Evolutionary conservation across 345 rosid species (phyloP).

Genomic region (Dimocarpus longan): DNA sequence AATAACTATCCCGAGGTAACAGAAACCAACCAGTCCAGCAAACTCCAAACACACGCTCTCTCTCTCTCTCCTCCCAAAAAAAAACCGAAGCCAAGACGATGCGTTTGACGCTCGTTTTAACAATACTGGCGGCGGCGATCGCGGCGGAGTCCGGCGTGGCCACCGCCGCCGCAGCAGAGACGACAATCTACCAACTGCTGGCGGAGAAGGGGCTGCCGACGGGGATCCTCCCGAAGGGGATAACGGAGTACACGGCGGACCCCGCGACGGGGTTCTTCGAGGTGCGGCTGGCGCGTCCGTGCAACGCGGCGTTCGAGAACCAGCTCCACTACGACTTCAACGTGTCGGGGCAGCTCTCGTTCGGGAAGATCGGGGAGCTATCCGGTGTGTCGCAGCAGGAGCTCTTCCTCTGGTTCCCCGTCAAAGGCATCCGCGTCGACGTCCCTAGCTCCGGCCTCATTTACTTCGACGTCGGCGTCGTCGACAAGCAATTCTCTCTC

Average conservation of each 20-base stretch:
- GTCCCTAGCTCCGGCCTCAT: constrained; percentile 73
- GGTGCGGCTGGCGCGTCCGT: constrained; percentile 60
- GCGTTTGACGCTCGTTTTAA: not conserved
- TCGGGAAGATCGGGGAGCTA: constrained; percentile 62
- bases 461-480: constrained; percentile 83
- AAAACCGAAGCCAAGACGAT: not conserved
- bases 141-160: not conserved
- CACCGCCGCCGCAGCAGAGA: not conserved
- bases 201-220: constrained; percentile 63
- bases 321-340: constrained; percentile 80
- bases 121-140: constrained; percentile 12
- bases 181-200: constrained; percentile 51
- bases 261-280: constrained; percentile 53
- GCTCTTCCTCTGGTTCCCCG: constrained; percentile 83
- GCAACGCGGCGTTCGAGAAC: constrained; percentile 79
- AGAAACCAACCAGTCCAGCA: no score
- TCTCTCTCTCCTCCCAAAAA: no score
- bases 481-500: constrained; percentile 74
- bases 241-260: constrained; percentile 58
- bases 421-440: constrained; percentile 73
- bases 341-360: constrained; percentile 60
- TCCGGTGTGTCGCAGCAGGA: constrained; percentile 83
- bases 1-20: no score
- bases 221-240: constrained; percentile 76
- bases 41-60: no score